A percentile compares a stretch with the other conserved stretches of the same genome.
phyloP scores from a whole-genome alignment of 805 yeast species.

The Metschnikowia lachancei region DNA sequence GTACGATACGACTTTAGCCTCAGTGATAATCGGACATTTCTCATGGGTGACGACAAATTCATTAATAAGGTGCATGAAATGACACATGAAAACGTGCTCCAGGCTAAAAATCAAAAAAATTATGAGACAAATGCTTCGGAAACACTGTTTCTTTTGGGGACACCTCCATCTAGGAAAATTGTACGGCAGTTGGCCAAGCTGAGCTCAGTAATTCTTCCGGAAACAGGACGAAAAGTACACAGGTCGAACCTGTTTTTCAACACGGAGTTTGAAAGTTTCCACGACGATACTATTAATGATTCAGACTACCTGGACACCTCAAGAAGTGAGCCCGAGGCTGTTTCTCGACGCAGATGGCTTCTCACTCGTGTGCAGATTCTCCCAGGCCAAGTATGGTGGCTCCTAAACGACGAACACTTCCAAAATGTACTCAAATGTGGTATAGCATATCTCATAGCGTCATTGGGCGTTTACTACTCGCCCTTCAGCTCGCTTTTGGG shows the following conservation, averaged over 20 bases:
- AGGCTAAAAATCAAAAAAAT: neutral
- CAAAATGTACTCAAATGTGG: constrained; percentile 59
- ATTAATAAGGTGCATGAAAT: too few relatives aligned
- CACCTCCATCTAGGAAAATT: neutral
- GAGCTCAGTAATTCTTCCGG: constrained; percentile 40
- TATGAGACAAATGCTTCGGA: neutral
- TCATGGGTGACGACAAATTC: neutral
- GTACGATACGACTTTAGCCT: neutral
- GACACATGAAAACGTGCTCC: neutral
- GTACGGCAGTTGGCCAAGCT: constrained; percentile 18
- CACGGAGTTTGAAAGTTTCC: constrained; percentile 24
- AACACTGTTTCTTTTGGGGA: constrained; percentile 9
- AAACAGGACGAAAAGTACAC: constrained; percentile 39
- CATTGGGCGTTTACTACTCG: constrained; percentile 64
- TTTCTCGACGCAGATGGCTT: neutral
- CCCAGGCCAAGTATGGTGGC: neutral
- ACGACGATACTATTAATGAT: constrained; percentile 18
- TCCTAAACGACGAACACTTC: constrained; percentile 14
- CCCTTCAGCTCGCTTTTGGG: constrained; percentile 55
- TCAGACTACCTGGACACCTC: constrained; percentile 15
- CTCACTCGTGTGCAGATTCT: neutral
- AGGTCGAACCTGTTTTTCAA: constrained; percentile 31
- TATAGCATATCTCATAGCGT: constrained; percentile 70
- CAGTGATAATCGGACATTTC: neutral
- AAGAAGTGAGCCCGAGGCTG: neutral